Evolutionary conservation across 306 rosid species (phyloP), one percentile per base, ranked within the genome.

Genomic region (Lathyrus oleraceus): DNA sequence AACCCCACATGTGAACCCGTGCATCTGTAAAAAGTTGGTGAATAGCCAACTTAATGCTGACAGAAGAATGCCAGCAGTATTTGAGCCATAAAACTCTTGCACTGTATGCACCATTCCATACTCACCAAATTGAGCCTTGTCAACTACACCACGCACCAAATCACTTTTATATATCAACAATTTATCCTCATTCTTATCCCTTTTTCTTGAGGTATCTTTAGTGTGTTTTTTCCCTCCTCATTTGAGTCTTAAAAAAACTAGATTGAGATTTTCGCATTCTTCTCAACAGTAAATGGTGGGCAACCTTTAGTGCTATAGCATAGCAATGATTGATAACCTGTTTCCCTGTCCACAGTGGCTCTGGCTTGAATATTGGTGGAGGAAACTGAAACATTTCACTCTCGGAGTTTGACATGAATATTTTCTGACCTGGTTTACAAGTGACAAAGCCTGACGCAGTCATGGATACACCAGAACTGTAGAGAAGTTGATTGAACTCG

Each of bases 111-210:
- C 87, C 69, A 94, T 81, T 69, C 98, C 98, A 75, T 88, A 88
- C 65, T 88, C 97, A 70, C 95, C 96, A 84, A 94, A 94, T 75
- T 94, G 98, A 56, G 91, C 96, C 84, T 94, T 90, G 82, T 90
- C 98, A 53, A 90, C 81, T 58, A 94, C 97, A 11, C 98, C 96
- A 13, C 91, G 87, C 61, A 94, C 92, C 72, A 94, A 84, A 63
- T 85, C 88, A 81, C 90, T 94, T 79, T 66, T 84, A 81, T 81
- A 85, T 69, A 94, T 84, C 69, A 88, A 81, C 72, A 94, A 83
- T 62, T 78, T 87, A 78, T 87, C 96, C 72, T 88, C 98, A 70
- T 87, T 72, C 69, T 68, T 78, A 21, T 79, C 94, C 27, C 61
- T 81, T 71, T 66, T 78, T 68, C 25, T 76, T 54, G 79, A 52